Conservation (phyloP, 768 basidiomycete genomes). For the Lentinula raphanica region DNA sequence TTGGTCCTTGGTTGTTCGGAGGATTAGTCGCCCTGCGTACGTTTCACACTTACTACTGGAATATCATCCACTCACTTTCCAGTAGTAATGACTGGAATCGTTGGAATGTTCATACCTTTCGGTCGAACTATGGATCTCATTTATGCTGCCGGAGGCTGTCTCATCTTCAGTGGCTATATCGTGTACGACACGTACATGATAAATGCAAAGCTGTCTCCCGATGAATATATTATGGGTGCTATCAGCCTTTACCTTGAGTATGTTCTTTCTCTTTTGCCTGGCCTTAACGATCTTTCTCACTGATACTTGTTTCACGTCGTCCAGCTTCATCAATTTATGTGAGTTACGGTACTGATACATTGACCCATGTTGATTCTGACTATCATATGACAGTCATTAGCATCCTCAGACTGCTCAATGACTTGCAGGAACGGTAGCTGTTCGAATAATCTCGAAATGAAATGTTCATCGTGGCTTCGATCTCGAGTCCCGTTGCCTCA, state of each 20-base stretch:
- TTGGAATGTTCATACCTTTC: conserved; percentile 87
- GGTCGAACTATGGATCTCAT: conserved; percentile 74
- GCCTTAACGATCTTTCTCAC: conserved; percentile 6
- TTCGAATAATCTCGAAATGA: background rate
- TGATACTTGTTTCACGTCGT: conserved; percentile 15
- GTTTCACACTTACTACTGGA: conserved; percentile 14
- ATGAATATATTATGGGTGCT: conserved; percentile 89
- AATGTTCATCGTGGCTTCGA: too few species aligned
- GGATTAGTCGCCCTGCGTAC: conserved; percentile 73
- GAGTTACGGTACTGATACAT: conserved; percentile 24
- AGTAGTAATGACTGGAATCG: conserved; percentile 73
- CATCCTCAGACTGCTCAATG: conserved; percentile 77
- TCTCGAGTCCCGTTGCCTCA: too few species aligned
- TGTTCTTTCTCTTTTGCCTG: conserved; percentile 27
- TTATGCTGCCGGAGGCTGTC: conserved; percentile 69
- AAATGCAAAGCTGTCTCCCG: conserved; percentile 82
- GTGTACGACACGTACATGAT: conserved; percentile 90
- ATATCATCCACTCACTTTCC: conserved; percentile 1
- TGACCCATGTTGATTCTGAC: background rate
- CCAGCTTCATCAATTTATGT: conserved; percentile 85
- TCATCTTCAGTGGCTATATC: conserved; percentile 87
- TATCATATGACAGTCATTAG: conserved; percentile 54
- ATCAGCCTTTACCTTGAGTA: conserved; percentile 94
- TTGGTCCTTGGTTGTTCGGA: conserved; percentile 88
- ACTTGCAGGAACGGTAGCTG: conserved; percentile 42